Conservation (phyloP, 2,329 filamentous ascomycete species). For the Fusarium sp. region DNA sequence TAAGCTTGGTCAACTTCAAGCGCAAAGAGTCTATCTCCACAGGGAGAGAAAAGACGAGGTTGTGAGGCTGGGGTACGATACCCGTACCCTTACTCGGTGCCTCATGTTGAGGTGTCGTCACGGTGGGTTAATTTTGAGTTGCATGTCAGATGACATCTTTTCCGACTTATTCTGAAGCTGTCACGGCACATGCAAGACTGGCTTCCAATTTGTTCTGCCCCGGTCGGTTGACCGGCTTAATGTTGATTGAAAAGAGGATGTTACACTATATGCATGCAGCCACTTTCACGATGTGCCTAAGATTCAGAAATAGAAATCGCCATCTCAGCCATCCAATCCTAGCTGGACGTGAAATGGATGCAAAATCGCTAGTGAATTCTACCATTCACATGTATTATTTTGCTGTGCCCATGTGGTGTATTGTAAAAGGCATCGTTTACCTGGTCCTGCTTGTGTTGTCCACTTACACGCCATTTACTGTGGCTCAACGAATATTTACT, state of each 20-base stretch:
- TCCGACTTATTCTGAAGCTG: background rate
- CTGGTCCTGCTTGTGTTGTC: background rate
- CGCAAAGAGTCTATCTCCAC: background rate
- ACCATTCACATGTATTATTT: no score
- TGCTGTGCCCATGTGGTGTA: background rate
- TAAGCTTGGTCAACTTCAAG: background rate
- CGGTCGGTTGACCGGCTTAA: background rate
- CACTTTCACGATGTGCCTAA: slow-evolving; percentile 17
- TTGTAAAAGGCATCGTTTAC: background rate
- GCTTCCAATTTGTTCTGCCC: background rate
- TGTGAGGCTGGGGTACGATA: slow-evolving; percentile 8
- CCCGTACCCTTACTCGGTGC: background rate
- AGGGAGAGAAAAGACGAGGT: background rate
- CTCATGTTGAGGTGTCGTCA: background rate
- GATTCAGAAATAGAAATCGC: slow-evolving; percentile 42
- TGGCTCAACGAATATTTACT: background rate
- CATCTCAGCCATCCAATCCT: background rate
- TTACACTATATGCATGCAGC: slow-evolving; percentile 18
- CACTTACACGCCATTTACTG: background rate
- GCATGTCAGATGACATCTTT: background rate
- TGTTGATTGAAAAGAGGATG: background rate
- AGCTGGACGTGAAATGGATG: no score
- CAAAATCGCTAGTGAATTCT: no score
- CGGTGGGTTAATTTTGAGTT: slow-evolving; percentile 2
- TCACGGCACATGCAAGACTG: background rate